A percentile compares a stretch with the other conserved stretches of the same genome.
Conservation (phyloP, 2,329 filamentous ascomycete species). For the Penicillium sp. region DNA sequence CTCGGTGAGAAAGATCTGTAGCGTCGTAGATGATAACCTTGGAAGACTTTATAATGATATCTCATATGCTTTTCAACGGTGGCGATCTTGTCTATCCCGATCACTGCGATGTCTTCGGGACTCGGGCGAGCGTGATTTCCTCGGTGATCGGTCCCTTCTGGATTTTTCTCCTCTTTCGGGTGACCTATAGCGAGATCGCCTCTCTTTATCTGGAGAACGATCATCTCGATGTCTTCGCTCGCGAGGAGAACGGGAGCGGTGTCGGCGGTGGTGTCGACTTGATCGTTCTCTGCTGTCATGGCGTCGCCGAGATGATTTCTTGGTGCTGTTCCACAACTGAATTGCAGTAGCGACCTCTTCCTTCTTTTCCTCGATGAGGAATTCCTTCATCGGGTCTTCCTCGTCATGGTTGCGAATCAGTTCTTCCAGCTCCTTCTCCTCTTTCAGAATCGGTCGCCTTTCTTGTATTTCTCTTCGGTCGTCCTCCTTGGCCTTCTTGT, state of each 20-base stretch:
- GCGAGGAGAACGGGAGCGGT: conserved; percentile 40
- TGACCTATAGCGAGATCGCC: conserved; percentile 26
- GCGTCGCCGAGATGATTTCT: conserved; percentile 41
- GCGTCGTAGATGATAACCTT: neutral
- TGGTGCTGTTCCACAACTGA: conserved; percentile 53
- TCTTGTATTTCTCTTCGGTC: conserved; percentile 47
- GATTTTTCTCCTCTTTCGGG: conserved; percentile 30
- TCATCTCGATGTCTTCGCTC: conserved; percentile 33
- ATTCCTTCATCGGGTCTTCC: conserved; percentile 96
- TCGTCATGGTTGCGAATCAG: conserved; percentile 82
- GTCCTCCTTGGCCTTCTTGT: conserved; percentile 37
- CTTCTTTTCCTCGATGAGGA: conserved; percentile 85
- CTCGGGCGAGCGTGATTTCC: conserved; percentile 33
- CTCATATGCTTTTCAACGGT: conserved; percentile 22
- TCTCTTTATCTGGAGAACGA: conserved; percentile 29
- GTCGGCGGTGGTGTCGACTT: conserved; percentile 46
- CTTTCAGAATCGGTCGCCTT: conserved; percentile 66
- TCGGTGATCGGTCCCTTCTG: conserved; percentile 29
- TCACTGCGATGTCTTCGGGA: conserved; percentile 26
- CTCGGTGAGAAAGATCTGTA: neutral
- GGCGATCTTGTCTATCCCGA: conserved; percentile 35
- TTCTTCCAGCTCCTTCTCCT: conserved; percentile 75
- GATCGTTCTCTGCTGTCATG: conserved; percentile 40
- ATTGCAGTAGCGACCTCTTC: conserved; percentile 77
- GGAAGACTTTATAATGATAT: neutral